A percentile compares a stretch with the other conserved stretches of the same genome.
Evolutionary conservation across 305 asterid genomes (phyloP).

Genomic region (Caryopteris hybrid): DNA sequence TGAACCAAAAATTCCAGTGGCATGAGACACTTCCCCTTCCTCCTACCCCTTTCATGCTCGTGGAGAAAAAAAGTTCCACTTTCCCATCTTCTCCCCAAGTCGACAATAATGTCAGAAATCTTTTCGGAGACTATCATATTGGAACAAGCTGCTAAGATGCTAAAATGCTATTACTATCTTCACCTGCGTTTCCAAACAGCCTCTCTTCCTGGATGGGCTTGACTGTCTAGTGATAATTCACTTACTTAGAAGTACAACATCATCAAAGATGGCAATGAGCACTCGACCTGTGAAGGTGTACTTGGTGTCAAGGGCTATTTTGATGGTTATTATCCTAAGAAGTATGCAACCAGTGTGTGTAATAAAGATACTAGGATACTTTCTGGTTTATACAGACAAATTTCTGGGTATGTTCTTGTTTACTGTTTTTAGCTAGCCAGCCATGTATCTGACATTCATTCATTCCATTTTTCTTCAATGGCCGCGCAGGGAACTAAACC

Average conservation of each 20-base stretch:
- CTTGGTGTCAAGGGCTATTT: neutral
- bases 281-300: neutral
- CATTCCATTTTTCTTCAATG: too few relatives aligned
- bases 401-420: neutral
- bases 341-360: neutral
- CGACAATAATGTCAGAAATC: neutral
- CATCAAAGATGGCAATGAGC: neutral
- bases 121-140: neutral
- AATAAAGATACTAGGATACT: neutral
- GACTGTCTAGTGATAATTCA: neutral
- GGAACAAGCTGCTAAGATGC: neutral
- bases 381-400: neutral
- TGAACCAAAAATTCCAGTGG: slow-evolving; percentile 89
- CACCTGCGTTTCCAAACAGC: neutral
- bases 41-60: neutral
- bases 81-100: too few relatives aligned
- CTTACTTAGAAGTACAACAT: neutral
- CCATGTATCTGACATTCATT: neutral
- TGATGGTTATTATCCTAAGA: neutral
- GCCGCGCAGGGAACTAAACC: neutral
- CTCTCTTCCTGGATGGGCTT: too few relatives aligned
- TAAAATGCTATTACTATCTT: neutral
- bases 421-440: neutral
- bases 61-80: neutral
- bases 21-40: slow-evolving; percentile 33